A percentile compares a stretch with the other conserved stretches of the same genome.
These are phyloP conservation scores for Lithohypha guttulata DNA, from an alignment of 2,329 filamentous ascomycete species.

Conservation along the genomic window DNA sequence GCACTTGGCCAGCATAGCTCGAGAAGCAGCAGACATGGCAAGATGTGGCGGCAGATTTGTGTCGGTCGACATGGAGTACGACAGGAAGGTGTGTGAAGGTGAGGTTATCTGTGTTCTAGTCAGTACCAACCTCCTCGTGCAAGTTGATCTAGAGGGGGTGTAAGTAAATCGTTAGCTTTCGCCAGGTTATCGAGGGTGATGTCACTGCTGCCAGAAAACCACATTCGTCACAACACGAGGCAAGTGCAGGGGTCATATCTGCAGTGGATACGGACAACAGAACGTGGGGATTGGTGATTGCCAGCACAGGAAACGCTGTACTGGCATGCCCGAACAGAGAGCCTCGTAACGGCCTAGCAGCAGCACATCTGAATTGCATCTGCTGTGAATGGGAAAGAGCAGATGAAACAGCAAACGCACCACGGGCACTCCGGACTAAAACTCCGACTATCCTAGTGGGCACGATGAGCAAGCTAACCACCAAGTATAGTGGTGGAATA, in stretches of 20 bases:
- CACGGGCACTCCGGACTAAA: too few species aligned
- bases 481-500: too few species aligned
- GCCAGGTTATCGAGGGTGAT: background rate
- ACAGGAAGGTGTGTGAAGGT: background rate
- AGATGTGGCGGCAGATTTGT: background rate
- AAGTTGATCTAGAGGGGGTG: background rate
- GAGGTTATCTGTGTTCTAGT: background rate
- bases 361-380: too few species aligned
- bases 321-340: too few species aligned
- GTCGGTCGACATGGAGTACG: constrained; percentile 11
- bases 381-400: too few species aligned
- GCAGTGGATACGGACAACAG: too few species aligned
- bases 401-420: too few species aligned
- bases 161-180: background rate
- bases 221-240: background rate
- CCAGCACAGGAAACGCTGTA: too few species aligned
- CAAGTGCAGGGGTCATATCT: background rate
- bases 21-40: constrained; percentile 57
- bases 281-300: too few species aligned
- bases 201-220: background rate
- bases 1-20: constrained; percentile 66
- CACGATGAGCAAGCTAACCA: too few species aligned
- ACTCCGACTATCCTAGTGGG: too few species aligned
- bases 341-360: too few species aligned
- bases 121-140: background rate